A percentile compares a stretch with the other conserved stretches of the same genome.
phyloP scores from a whole-genome alignment of 768 basidiomycete species.

The Postia placenta region DNA sequence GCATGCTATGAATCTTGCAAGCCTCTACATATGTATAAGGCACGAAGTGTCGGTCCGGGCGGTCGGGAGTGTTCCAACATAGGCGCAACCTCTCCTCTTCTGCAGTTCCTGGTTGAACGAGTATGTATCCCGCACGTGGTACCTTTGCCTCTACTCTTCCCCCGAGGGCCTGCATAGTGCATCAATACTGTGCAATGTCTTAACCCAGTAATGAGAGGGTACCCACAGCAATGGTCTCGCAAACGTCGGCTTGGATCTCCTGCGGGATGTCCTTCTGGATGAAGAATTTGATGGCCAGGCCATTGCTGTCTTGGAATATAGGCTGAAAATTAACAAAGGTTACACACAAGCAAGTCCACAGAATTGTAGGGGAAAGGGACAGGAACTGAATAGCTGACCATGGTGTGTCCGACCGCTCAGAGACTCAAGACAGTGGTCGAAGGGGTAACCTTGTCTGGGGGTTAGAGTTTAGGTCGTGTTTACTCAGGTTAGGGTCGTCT shows the following conservation, averaged over 20 bases:
- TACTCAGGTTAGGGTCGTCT: constrained; percentile 17
- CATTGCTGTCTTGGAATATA: constrained; percentile 65
- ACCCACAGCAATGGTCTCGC: constrained; percentile 66
- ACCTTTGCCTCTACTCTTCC: constrained; percentile 76
- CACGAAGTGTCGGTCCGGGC: constrained; percentile 73
- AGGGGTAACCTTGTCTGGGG: constrained; percentile 18
- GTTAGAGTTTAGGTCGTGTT: constrained; percentile 17
- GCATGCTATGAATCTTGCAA: constrained; percentile 72
- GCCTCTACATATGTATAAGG: constrained; percentile 79
- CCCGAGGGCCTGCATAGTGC: constrained; percentile 52
- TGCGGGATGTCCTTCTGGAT: constrained; percentile 73
- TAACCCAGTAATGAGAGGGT: background rate
- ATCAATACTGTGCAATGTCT: background rate
- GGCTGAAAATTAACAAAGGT: constrained; percentile 37
- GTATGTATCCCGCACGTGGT: constrained; percentile 68
- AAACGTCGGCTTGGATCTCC: constrained; percentile 63
- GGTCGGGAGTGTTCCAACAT: constrained; percentile 64
- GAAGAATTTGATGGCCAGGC: constrained; percentile 75
- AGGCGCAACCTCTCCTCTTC: constrained; percentile 72
- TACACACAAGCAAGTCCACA: background rate
- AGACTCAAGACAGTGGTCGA: background rate
- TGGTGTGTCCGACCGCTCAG: constrained; percentile 1
- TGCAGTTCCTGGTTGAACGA: constrained; percentile 59
- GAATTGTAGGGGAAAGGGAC: background rate
- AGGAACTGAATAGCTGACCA: constrained; percentile 10